Base-by-base conservation (phyloP, 768 basidiomycete genomes). In the Agrocybe pediades region DNA sequence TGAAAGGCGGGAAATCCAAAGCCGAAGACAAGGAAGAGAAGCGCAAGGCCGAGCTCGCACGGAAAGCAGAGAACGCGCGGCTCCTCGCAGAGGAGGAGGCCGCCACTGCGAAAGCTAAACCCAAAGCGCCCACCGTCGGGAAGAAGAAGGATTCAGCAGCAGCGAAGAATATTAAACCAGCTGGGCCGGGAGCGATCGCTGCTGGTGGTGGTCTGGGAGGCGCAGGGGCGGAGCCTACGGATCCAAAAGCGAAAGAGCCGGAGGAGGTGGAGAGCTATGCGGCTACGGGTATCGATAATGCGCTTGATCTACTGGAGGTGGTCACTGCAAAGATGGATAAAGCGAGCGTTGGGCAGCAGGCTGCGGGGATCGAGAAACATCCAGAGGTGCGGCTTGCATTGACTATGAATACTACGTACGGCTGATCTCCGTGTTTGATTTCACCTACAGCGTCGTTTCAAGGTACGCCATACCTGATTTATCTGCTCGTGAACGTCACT, bases 301-400 rank as follows among this genome's bases (percentile, higher is more conserved):
- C 91, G 8, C 68, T 98, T 46, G 95, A 98, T 70, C 78, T 96
- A 50, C 68, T 97, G 56, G 90, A 92, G 53, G 81, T 94, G 3
- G 92, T 96, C 23, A 95, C 85, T 43, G 90, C 91, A 2, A 95
- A 93, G 79, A 87, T 84, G 82, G 95, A 96, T 69, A 96, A 96
- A 73, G 91, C 92, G 1, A 92, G 90, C 60, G 76, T 95, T 27
- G 94, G 95, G 0, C 83, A 86, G 54, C 88, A 90, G 68, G 94
- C 95, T 13, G 92, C 92, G 47, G 80, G 82, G 33, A 81, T 97
- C 29, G 94, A 97, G 74, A 81, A 80, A 50, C 95, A 97, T 79
- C 95, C 95, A 47, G 95, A 97, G 85, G 92, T 93, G 63, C 44
- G 81, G 71, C 49, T 44, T 6, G n/a, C 7, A 17, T 5, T 54